Base-by-base conservation (phyloP, 257 asterid species). In the Handroanthus guayacan region DNA sequence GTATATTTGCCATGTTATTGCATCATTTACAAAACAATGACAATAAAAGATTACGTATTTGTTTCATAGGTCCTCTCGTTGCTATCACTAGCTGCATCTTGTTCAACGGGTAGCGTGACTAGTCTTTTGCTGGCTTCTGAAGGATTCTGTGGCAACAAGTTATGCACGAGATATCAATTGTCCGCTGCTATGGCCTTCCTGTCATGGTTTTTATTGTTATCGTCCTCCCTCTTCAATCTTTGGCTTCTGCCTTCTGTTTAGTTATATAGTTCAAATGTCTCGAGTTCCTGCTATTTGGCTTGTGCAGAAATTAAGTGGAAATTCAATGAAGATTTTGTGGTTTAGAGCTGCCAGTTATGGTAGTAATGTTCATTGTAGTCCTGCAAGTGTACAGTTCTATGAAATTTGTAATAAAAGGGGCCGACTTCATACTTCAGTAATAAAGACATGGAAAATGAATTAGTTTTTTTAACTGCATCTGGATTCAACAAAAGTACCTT, bases 131-230 rank as follows among this genome's bases (percentile, higher is more conserved):
- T 90, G 51, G 84, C 77, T 56, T 84, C 96, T 0, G 87, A 86
- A 3, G 91, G 80, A 45, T 82, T 87, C 77, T 93, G 97, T 51
- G n/a, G 48, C 37, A 81, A 60, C 5, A 89, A 82, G 67, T 45
- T 91, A 77, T 94, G 98, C 82, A 83, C 86, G 20, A 83, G 97
- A 51, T 94, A 91, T 76, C 96, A 90, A 72, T 75, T 89, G 56
- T 86, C 98, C 9, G 96, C 98, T 57, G 89, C 97, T 4, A 94
- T 90, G 98, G 96, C 97, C 38, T 89, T 94, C 87, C 68, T 94
- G 81, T 87, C 97, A 9, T 94, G 98, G 97, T 90, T 87, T 86
- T 84, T 94, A 6, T 89, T 87, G 17, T 70, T 92, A 5, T 86
- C 94, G n/a, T 90, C 98, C 0, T 84, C 89, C n/a, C 94, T 94